phyloP scores from a whole-genome alignment of 2,329 filamentous ascomycete species.

The Aspergillus piperis region DNA sequence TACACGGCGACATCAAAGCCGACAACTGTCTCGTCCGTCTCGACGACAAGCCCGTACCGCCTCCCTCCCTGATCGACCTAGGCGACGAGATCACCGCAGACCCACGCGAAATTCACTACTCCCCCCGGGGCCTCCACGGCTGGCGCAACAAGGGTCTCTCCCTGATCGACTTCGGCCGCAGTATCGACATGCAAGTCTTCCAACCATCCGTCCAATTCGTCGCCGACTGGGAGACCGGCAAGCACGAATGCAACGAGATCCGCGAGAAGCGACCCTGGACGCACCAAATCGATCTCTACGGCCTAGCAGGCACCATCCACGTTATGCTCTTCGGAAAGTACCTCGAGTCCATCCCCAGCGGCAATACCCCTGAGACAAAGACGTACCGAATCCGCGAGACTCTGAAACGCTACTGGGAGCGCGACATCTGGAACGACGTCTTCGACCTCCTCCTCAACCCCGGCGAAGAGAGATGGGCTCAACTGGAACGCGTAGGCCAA shows the following conservation, averaged over 20 bases:
- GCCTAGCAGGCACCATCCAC: conserved; percentile 84
- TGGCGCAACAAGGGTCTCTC: conserved; percentile 80
- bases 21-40: conserved; percentile 94
- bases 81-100: conserved; percentile 26
- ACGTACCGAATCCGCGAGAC: conserved; percentile 78
- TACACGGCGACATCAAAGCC: conserved; percentile 93
- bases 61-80: conserved; percentile 34
- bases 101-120: conserved; percentile 59
- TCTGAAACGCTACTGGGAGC: conserved; percentile 96
- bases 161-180: conserved; percentile 92
- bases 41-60: conserved; percentile 50
- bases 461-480: conserved; percentile 56
- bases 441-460: conserved; percentile 90
- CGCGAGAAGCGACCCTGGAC: conserved; percentile 93
- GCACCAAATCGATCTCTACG: conserved; percentile 95
- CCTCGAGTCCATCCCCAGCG: conserved; percentile 68
- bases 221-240: conserved; percentile 88
- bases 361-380: conserved; percentile 44
- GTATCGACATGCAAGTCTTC: conserved; percentile 91
- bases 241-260: conserved; percentile 93
- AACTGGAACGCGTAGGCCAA: conserved; percentile 53
- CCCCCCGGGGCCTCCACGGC: conserved; percentile 70
- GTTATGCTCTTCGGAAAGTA: conserved; percentile 91
- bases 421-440: conserved; percentile 79
- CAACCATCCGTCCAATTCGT: conserved; percentile 77